Evolutionary conservation across 192 early-diverging fungal species (phyloP), one percentile per base, ranked within the genome.

Genomic region (Dissophora ornata): DNA sequence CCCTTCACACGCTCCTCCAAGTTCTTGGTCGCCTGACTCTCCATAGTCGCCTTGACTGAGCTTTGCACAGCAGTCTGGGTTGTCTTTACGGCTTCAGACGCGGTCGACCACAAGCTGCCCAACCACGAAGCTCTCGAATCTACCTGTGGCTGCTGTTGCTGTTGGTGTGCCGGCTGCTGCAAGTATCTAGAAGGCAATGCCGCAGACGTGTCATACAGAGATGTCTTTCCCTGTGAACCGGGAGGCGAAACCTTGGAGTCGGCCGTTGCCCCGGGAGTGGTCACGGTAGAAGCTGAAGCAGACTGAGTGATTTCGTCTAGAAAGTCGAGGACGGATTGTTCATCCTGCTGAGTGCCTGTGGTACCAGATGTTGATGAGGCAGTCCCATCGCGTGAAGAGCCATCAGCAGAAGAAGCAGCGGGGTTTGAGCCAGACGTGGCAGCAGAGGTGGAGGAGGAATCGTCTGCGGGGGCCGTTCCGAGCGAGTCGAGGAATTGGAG

Each of bases 1-100:
- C 78, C 74, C 53, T 86, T 85, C 15, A 88, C 82, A 40, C 79
- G 81, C 44, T 82, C 81, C 60, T 88, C 87, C 1, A 86, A 52
- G 29, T 77, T 83, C 40, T 75, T 78, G 29, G 81, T 71, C 5
- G 80, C 69, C 33, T 84, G 80, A 11, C 82, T 80, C 26, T 80
- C 80, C 60, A 84, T 80, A 16, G 84, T 82, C 29, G 81, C 79
- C 34, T 83, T 83, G 50, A 83, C 82, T 32, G 84, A 81, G 28
- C 81, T 75, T 45, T 88, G 85, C 21, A 82, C 81, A 16, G 67
- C 81, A 11, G 67, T 82, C 16, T 84, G 83, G 0, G 85, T 85
- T 1, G 78, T 85, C 66, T 88, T 86, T 19, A 86, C 85, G 30
- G 87, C 87, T 34, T 84, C 84, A 32, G 80, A 80, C 1, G 87